phyloP scores from a whole-genome alignment of 768 basidiomycete species.

The Plicaturopsis crispa region DNA sequence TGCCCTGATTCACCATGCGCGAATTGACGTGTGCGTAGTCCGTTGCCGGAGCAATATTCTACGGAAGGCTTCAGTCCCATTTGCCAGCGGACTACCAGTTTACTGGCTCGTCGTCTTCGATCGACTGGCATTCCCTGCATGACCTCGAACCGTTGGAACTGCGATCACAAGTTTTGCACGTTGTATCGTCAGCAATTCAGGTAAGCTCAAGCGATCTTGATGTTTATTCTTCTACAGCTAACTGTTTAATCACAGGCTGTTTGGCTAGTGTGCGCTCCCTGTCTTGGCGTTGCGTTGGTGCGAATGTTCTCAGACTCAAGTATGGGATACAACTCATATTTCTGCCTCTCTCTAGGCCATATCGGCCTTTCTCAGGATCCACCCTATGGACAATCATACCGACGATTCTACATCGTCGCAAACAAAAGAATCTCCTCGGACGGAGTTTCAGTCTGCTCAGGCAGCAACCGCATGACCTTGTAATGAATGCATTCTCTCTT shows the following conservation, averaged over 20 bases:
- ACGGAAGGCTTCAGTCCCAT: conserved; percentile 37
- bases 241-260: conserved; percentile 38
- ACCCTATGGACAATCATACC: too few relatives aligned
- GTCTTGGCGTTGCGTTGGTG: conserved; percentile 56
- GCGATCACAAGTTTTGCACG: conserved; percentile 37
- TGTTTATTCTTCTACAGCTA: conserved; percentile 4
- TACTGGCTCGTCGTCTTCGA: conserved; percentile 33
- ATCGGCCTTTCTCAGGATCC: too few relatives aligned
- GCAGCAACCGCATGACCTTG: too few relatives aligned
- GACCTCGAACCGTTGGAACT: conserved; percentile 37
- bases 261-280: conserved; percentile 69
- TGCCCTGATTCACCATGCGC: conserved; percentile 4
- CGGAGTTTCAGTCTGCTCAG: too few relatives aligned
- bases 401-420: too few relatives aligned
- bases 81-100: conserved; percentile 39
- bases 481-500: too few relatives aligned
- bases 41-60: conserved; percentile 68
- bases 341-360: too few relatives aligned
- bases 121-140: conserved; percentile 47
- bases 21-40: conserved; percentile 35
- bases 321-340: neutral
- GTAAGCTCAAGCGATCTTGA: conserved; percentile 25
- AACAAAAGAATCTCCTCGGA: too few relatives aligned
- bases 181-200: conserved; percentile 57
- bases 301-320: conserved; percentile 24